phyloP scores from a whole-genome alignment of 2,329 filamentous ascomycete genomes.

The Monilinia fructicola region DNA sequence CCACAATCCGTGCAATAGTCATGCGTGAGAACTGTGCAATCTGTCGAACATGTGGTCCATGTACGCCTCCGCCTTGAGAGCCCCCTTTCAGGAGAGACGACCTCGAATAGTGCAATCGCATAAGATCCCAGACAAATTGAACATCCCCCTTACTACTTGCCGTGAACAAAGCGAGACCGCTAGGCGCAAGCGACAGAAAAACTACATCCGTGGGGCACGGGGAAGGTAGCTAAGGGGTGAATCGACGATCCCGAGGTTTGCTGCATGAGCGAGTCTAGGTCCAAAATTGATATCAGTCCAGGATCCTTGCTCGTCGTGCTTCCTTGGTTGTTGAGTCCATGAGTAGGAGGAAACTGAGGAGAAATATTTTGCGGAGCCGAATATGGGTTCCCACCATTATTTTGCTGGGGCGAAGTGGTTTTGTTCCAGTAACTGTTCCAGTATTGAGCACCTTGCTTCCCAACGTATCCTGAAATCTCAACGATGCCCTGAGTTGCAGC shows the following conservation, averaged over 20 bases:
- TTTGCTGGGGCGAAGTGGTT: slow-evolving; percentile 46
- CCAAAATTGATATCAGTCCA: slow-evolving; percentile 72
- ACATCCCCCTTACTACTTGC: slow-evolving; percentile 82
- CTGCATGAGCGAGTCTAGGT: slow-evolving; percentile 60
- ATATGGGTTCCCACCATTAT: slow-evolving; percentile 44
- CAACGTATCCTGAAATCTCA: slow-evolving; percentile 71
- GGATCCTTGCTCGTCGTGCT: slow-evolving; percentile 59
- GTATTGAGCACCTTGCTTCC: slow-evolving; percentile 72
- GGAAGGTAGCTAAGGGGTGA: slow-evolving; percentile 69
- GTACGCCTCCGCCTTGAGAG: slow-evolving; percentile 43
- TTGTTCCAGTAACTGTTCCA: slow-evolving; percentile 81
- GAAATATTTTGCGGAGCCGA: slow-evolving; percentile 35
- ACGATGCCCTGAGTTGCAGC: slow-evolving; percentile 78
- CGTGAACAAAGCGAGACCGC: slow-evolving; percentile 71
- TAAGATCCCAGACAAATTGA: slow-evolving; percentile 78
- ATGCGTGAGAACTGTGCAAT: slow-evolving; percentile 86
- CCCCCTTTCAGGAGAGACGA: slow-evolving; percentile 57
- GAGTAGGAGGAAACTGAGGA: slow-evolving; percentile 71
- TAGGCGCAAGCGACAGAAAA: slow-evolving; percentile 78
- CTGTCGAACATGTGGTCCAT: slow-evolving; percentile 69
- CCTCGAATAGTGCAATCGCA: slow-evolving; percentile 63
- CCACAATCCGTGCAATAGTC: slow-evolving; percentile 87
- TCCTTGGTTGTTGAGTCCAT: slow-evolving; percentile 59
- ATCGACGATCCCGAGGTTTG: slow-evolving; percentile 47
- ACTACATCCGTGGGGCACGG: slow-evolving; percentile 71